These are phyloP conservation scores for Rhodotorula sp. DNA, from an alignment of 1,284 basidiomycete species.

Conservation along the genomic window DNA sequence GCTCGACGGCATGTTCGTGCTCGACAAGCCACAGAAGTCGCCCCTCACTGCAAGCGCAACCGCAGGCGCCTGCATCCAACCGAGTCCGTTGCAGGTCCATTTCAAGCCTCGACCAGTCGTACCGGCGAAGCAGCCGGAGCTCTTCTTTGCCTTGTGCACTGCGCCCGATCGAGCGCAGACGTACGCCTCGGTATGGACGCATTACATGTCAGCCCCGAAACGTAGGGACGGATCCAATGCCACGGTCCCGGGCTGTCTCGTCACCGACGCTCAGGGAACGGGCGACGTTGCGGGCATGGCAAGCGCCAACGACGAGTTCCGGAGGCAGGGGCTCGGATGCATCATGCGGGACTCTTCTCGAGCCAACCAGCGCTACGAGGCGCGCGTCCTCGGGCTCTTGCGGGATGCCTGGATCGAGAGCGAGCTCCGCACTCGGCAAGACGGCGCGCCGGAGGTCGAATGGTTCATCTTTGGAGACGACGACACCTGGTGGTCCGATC, in stretches of 20 bases:
- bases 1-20: slow-evolving; percentile 7
- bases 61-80: background rate
- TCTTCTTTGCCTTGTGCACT: slow-evolving; percentile 33
- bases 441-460: slow-evolving; percentile 13
- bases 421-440: slow-evolving; percentile 17
- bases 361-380: slow-evolving; percentile 24
- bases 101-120: background rate
- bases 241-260: slow-evolving; percentile 18
- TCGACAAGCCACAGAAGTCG: background rate
- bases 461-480: slow-evolving; percentile 35
- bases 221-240: background rate
- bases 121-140: slow-evolving; percentile 2
- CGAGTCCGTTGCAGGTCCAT: slow-evolving; percentile 2
- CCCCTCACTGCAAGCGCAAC: too few species aligned
- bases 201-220: slow-evolving; percentile 20
- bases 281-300: slow-evolving; percentile 8
- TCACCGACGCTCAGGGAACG: slow-evolving; percentile 21
- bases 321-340: slow-evolving; percentile 6
- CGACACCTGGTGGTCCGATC: slow-evolving; percentile 31
- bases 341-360: slow-evolving; percentile 10
- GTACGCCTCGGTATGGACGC: slow-evolving; percentile 21
- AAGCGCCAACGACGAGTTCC: slow-evolving; percentile 20
- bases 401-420: slow-evolving; percentile 28
- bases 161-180: slow-evolving; percentile 17
- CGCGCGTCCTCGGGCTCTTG: slow-evolving; percentile 17